Conservation (phyloP, 1,284 basidiomycete species). For the Ceratobasidium sp. region DNA sequence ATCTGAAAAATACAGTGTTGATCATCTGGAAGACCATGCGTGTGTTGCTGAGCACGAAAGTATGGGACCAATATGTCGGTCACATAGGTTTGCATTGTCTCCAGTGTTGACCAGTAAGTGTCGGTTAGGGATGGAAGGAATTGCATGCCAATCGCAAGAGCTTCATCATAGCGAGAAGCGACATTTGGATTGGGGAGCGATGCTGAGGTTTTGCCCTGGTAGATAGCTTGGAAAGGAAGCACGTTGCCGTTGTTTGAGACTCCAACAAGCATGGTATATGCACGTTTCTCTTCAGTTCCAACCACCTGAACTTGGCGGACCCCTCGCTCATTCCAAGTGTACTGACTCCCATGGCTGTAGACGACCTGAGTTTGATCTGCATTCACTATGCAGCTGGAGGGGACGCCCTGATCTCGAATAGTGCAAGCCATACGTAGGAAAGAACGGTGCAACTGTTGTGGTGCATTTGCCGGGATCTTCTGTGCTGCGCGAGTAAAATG, state of each 20-base stretch:
- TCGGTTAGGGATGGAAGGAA: conserved; percentile 51
- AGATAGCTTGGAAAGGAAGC: conserved; percentile 21
- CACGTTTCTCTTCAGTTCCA: conserved; percentile 22
- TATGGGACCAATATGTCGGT: conserved; percentile 54
- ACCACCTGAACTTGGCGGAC: conserved; percentile 1
- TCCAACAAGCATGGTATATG: conserved; percentile 7
- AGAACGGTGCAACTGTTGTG: neutral
- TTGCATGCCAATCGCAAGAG: conserved; percentile 49
- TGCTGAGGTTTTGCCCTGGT: conserved; percentile 11
- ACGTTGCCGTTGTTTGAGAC: neutral
- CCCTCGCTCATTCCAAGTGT: conserved; percentile 6
- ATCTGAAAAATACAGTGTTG: conserved; percentile 50
- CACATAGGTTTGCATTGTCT: conserved; percentile 55
- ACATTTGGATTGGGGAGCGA: conserved; percentile 48
- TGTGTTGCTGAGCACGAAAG: conserved; percentile 49
- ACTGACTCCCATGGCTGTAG: conserved; percentile 2
- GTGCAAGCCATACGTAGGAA: conserved; percentile 4
- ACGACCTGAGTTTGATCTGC: conserved; percentile 17
- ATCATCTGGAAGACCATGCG: conserved; percentile 13
- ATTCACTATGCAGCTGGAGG: conserved; percentile 15
- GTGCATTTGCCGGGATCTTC: neutral
- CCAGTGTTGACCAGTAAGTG: conserved; percentile 58
- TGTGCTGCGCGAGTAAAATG: neutral
- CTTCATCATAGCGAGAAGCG: conserved; percentile 46
- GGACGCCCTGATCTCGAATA: conserved; percentile 1